These are phyloP conservation scores for Piloderma croceum DNA, from an alignment of 768 basidiomycete genomes.

Conservation along the genomic window DNA sequence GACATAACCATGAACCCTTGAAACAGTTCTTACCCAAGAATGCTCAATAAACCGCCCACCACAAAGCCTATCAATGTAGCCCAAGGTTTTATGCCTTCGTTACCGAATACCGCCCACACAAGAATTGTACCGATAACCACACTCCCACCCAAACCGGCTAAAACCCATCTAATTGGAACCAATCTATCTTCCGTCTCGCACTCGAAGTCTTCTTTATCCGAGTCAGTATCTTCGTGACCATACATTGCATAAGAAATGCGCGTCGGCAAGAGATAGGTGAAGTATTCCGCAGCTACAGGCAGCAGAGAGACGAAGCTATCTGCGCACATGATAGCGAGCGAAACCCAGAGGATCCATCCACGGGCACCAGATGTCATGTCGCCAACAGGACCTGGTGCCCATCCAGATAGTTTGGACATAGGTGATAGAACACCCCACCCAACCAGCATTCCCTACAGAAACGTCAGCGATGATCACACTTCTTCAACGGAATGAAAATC, in stretches of 20 bases:
- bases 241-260: too few species aligned
- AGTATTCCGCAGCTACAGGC: constrained; percentile 61
- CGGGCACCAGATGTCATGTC: constrained; percentile 86
- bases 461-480: constrained; percentile 3
- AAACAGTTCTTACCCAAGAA: constrained; percentile 64
- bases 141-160: constrained; percentile 57
- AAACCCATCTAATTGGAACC: constrained; percentile 77
- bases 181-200: constrained; percentile 73
- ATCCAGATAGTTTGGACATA: constrained; percentile 70
- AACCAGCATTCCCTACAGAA: constrained; percentile 80
- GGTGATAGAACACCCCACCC: constrained; percentile 96
- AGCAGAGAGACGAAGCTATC: constrained; percentile 84
- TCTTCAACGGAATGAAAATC: constrained; percentile 12
- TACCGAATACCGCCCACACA: constrained; percentile 86
- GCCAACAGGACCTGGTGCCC: constrained; percentile 91
- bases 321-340: constrained; percentile 92
- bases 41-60: constrained; percentile 76
- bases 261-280: too few species aligned
- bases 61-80: constrained; percentile 83
- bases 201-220: constrained; percentile 50
- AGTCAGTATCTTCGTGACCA: constrained; percentile 12
- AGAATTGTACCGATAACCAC: constrained; percentile 66
- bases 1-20: constrained; percentile 1
- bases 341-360: constrained; percentile 96
- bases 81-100: constrained; percentile 92